These are phyloP conservation scores for Puccinellia tenuiflora DNA, from an alignment of 176 grass and related monocot genomes.

Conservation along the genomic window DNA sequence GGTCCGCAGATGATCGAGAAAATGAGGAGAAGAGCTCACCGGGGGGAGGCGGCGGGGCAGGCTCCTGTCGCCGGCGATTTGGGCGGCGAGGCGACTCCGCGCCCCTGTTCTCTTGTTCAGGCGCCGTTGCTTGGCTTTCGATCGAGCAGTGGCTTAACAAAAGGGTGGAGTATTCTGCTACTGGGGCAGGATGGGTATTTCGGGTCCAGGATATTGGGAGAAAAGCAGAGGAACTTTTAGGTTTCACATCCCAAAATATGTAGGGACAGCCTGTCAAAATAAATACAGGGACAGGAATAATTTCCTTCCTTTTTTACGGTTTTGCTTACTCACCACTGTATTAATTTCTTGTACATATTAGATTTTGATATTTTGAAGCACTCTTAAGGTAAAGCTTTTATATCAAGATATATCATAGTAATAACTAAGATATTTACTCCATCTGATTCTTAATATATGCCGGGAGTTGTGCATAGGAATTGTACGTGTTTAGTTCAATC, in stretches of 20 bases:
- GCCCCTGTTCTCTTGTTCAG: constrained; percentile 1
- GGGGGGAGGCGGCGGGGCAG: not conserved
- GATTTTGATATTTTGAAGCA: not conserved
- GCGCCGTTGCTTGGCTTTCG: constrained; percentile 14
- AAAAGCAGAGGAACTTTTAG: not conserved
- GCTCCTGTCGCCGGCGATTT: constrained; percentile 1
- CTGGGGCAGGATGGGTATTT: not conserved
- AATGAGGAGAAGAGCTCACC: not conserved
- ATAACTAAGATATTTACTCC: too few species aligned
- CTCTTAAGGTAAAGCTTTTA: not conserved
- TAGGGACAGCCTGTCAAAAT: not conserved
- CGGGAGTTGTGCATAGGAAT: too few species aligned
- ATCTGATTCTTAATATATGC: too few species aligned
- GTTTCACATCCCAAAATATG: not conserved
- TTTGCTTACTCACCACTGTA: not conserved
- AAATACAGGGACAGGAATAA: not conserved
- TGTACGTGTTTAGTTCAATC: too few species aligned
- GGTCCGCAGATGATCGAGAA: not conserved
- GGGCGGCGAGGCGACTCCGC: not conserved
- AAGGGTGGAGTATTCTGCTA: not conserved
- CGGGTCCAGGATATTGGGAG: not conserved
- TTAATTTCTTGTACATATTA: not conserved
- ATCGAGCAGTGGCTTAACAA: constrained; percentile 1
- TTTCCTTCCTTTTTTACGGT: not conserved
- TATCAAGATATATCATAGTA: too few species aligned